Evolutionary conservation across 2,329 filamentous ascomycete species (phyloP), one percentile per base, ranked within the genome.

Genomic region (Penicillium aurantiogriseum): DNA sequence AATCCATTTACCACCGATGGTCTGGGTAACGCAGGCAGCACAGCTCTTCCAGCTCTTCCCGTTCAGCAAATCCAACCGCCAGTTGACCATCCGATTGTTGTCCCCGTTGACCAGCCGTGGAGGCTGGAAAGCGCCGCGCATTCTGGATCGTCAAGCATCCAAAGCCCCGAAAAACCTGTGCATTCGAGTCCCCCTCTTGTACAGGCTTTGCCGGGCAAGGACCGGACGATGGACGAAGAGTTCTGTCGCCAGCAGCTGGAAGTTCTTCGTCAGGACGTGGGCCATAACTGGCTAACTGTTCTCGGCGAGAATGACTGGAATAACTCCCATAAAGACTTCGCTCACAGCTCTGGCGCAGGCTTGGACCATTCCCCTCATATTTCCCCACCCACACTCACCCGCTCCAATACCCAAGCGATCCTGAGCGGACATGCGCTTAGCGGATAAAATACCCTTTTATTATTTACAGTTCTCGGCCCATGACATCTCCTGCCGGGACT

Each of bases 201-300:
- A 27, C 68, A 70, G 47, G 65, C 65, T 36, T 59, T 61, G 15
- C 63, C 68, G 17, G 58, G 58, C 39, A 65, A 69, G 35, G 73
- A 76, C 45, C 75, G 71, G 71, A 61, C 66, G 35, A 62, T 85
- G 43, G 84, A 85, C 57, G 88, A 89, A 53, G 90, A 94, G 68
- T 79, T 90, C 8, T 97, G 96, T 74, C 86, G 89, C 56, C 90
- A 90, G 72, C 94, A 94, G 74, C 88, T 97, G 54, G 92, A 96
- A 74, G 87, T 89, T 3, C 78, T 97, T 53, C 88, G 92, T 60
- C 88, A 88, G 68, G 91, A 93, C 68, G 88, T 96, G 63, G 92
- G 92, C 33, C 91, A 87, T 66, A 89, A 87, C 38, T 99, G 96
- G 83, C 83, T 99, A 39, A 92, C 87, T 61, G 91, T 90, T 15